Conservation (phyloP, 2,329 filamentous ascomycete genomes). For the Paraconiothyrium brasiliense region DNA sequence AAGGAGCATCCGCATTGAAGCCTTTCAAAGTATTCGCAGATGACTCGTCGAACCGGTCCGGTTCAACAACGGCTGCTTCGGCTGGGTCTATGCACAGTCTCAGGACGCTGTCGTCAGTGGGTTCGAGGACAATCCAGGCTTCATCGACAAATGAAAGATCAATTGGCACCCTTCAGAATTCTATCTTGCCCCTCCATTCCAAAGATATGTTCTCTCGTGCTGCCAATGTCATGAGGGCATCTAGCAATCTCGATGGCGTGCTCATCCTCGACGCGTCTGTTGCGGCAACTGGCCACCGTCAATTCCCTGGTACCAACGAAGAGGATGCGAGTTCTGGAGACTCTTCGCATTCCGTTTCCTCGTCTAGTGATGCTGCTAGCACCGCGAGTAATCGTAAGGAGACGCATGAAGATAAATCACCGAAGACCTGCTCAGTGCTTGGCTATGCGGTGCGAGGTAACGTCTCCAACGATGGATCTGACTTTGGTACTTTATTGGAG, state of each 20-base stretch:
- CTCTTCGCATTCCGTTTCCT: conserved; percentile 11
- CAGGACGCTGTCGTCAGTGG: conserved; percentile 9
- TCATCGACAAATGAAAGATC: conserved; percentile 7
- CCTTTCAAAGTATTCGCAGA: conserved; percentile 23
- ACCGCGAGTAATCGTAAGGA: conserved; percentile 13
- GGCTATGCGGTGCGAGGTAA: conserved; percentile 28
- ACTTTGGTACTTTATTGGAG: conserved; percentile 29
- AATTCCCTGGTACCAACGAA: conserved; percentile 16
- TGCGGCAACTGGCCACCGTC: conserved; percentile 30
- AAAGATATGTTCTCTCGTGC: conserved; percentile 46
- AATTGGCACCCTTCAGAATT: conserved; percentile 33
- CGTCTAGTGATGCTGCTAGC: conserved; percentile 25
- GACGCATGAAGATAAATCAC: not conserved
- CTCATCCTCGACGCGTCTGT: conserved; percentile 47
- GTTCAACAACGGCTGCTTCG: not conserved
- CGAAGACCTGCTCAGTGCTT: conserved; percentile 33
- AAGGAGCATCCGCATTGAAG: conserved; percentile 36
- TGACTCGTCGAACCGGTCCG: not conserved
- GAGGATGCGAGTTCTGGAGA: conserved; percentile 17
- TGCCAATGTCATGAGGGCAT: conserved; percentile 43
- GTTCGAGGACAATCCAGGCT: not conserved
- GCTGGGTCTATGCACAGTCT: conserved; percentile 3
- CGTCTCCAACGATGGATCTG: not conserved
- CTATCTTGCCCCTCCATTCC: conserved; percentile 39
- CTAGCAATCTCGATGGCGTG: conserved; percentile 46